These are phyloP conservation scores for Hymenoscyphus linearis DNA, from an alignment of 2,329 filamentous ascomycete genomes.

Conservation along the genomic window DNA sequence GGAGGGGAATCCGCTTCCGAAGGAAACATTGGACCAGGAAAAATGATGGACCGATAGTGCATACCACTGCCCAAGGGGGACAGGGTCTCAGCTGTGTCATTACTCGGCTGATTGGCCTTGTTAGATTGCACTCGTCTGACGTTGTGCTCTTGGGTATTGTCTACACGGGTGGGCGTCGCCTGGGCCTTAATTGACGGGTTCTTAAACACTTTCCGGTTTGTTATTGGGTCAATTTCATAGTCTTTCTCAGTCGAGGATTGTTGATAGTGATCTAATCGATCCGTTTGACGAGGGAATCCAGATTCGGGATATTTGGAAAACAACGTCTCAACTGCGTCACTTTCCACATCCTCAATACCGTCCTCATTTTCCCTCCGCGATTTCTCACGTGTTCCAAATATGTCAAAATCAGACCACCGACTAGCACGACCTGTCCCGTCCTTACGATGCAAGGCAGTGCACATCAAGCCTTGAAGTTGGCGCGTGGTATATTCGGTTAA, in stretches of 20 bases:
- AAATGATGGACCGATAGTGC: neutral
- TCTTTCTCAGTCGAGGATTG: neutral
- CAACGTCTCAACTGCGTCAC: neutral
- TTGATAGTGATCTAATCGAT: too few relatives aligned
- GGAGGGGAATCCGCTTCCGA: neutral
- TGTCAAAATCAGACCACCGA: slow-evolving; percentile 17
- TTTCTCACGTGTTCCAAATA: slow-evolving; percentile 9
- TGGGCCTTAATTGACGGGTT: slow-evolving; percentile 7
- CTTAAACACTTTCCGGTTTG: slow-evolving; percentile 45
- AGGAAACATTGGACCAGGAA: neutral
- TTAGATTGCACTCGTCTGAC: neutral
- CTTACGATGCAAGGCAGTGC: slow-evolving; percentile 36
- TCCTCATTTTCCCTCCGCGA: slow-evolving; percentile 13
- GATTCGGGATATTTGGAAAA: neutral
- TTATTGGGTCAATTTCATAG: slow-evolving; percentile 53
- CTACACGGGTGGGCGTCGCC: slow-evolving; percentile 25
- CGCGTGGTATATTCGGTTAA: slow-evolving; percentile 32
- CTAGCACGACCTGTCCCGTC: slow-evolving; percentile 20
- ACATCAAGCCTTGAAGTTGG: slow-evolving; percentile 39
- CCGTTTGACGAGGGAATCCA: too few relatives aligned
- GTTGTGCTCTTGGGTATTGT: slow-evolving; percentile 33
- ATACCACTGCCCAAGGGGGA: neutral
- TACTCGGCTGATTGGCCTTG: neutral
- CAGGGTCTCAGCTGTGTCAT: neutral
- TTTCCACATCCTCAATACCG: slow-evolving; percentile 33